These are phyloP conservation scores for Fragaria nilgerrensis DNA, from an alignment of 306 rosid species.

Conservation along the genomic window DNA sequence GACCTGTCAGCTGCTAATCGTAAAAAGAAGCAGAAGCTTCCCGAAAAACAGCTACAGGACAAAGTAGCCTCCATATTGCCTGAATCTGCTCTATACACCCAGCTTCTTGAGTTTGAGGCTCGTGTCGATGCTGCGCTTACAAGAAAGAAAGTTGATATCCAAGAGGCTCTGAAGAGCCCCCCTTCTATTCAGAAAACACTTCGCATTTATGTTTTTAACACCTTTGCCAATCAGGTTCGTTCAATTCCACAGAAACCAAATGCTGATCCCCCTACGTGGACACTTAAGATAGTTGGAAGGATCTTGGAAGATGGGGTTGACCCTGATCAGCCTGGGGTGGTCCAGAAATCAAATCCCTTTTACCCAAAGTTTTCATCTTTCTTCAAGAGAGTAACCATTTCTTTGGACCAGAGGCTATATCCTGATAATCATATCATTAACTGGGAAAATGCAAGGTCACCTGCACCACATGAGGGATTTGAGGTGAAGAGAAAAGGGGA, in stretches of 20 bases:
- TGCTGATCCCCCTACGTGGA: constrained; percentile 94
- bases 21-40: constrained; percentile 92
- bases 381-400: constrained; percentile 84
- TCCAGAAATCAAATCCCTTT: constrained; percentile 71
- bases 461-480: constrained; percentile 94
- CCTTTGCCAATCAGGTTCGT: constrained; percentile 80
- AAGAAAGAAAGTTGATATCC: constrained; percentile 95
- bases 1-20: constrained; percentile 73
- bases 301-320: constrained; percentile 93
- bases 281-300: constrained; percentile 92
- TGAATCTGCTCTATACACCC: constrained; percentile 86
- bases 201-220: constrained; percentile 87
- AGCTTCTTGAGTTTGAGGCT: constrained; percentile 94
- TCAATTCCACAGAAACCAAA: constrained; percentile 79
- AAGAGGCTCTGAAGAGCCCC: constrained; percentile 87
- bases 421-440: constrained; percentile 73
- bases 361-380: constrained; percentile 93
- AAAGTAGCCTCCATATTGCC: constrained; percentile 89
- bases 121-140: constrained; percentile 88
- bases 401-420: constrained; percentile 92
- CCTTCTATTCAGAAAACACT: constrained; percentile 91
- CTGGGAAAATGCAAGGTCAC: constrained; percentile 85
- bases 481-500: constrained; percentile 99
- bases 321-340: constrained; percentile 92
- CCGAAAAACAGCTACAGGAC: constrained; percentile 89